Evolutionary conservation across 805 yeast species (phyloP).

Genomic region (Saccharomycopsis sp.): DNA sequence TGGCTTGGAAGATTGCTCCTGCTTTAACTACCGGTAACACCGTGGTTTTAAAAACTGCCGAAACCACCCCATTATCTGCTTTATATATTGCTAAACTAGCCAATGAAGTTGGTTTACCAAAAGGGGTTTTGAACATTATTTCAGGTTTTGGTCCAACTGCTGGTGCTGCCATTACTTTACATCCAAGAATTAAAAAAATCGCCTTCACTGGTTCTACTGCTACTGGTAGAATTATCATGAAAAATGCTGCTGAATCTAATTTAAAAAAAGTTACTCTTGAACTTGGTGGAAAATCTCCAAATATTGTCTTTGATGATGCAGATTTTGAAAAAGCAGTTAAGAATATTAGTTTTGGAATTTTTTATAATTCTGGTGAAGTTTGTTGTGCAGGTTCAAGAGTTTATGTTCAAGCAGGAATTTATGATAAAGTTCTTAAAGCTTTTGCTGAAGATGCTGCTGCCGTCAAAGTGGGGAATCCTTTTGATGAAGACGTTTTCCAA

Average conservation of each 20-base stretch:
- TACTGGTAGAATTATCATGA: slow-evolving; percentile 78
- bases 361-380: slow-evolving; percentile 91
- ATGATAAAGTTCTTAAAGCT: slow-evolving; percentile 62
- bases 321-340: slow-evolving; percentile 67
- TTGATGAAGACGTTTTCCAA: slow-evolving; percentile 66
- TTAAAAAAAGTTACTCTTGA: slow-evolving; percentile 89
- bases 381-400: slow-evolving; percentile 93
- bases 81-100: slow-evolving; percentile 59
- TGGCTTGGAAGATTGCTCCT: slow-evolving; percentile 92
- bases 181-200: slow-evolving; percentile 75
- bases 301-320: slow-evolving; percentile 79
- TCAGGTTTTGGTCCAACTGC: slow-evolving; percentile 82
- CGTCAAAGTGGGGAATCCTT: slow-evolving; percentile 74
- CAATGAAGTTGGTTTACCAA: slow-evolving; percentile 79
- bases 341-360: slow-evolving; percentile 72
- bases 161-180: slow-evolving; percentile 72
- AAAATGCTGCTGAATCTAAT: slow-evolving; percentile 67
- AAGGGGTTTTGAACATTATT: slow-evolving; percentile 81
- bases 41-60: slow-evolving; percentile 82
- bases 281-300: slow-evolving; percentile 95
- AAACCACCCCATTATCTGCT: slow-evolving; percentile 85
- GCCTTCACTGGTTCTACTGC: slow-evolving; percentile 96
- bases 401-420: slow-evolving; percentile 75
- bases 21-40: slow-evolving; percentile 88
- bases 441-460: slow-evolving; percentile 43